phyloP scores from a whole-genome alignment of 306 rosid genomes.

The Cucurbita pepo region DNA sequence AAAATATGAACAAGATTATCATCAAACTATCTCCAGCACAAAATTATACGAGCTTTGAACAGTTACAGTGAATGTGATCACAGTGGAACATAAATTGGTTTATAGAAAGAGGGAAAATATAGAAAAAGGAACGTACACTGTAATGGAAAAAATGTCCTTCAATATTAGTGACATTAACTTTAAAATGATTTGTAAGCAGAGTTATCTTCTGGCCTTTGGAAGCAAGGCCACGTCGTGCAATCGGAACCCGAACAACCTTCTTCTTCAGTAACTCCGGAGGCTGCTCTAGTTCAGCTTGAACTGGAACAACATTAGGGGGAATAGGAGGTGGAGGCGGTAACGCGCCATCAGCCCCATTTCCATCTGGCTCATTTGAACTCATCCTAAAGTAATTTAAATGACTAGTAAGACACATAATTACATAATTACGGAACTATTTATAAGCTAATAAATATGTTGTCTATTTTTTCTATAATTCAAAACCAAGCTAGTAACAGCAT shows the following conservation, averaged over 20 bases:
- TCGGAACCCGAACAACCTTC: conserved; percentile 43
- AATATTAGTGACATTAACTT: conserved; percentile 36
- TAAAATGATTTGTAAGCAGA: conserved; percentile 64
- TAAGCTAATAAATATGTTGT: background rate
- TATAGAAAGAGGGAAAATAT: background rate
- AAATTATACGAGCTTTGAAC: background rate
- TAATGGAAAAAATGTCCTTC: conserved; percentile 68
- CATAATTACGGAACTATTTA: background rate
- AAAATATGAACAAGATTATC: background rate
- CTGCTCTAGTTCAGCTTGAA: conserved; percentile 18
- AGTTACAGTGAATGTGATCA: background rate
- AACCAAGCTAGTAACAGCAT: background rate
- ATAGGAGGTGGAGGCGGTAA: conserved; percentile 75
- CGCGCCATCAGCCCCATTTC: conserved; percentile 16
- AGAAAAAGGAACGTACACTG: conserved; percentile 36
- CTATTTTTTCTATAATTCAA: background rate
- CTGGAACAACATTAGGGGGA: conserved; percentile 47
- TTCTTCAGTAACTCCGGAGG: conserved; percentile 33
- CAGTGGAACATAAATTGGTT: background rate
- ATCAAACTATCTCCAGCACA: background rate
- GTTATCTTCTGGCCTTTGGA: conserved; percentile 41
- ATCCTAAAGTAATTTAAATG: conserved; percentile 11
- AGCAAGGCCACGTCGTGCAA: conserved; percentile 51
- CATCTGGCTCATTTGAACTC: conserved; percentile 38
- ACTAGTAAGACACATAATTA: background rate